These are phyloP conservation scores for Coelastrella sp. DNA, from an alignment of 139 green algal species.

Conservation along the genomic window DNA sequence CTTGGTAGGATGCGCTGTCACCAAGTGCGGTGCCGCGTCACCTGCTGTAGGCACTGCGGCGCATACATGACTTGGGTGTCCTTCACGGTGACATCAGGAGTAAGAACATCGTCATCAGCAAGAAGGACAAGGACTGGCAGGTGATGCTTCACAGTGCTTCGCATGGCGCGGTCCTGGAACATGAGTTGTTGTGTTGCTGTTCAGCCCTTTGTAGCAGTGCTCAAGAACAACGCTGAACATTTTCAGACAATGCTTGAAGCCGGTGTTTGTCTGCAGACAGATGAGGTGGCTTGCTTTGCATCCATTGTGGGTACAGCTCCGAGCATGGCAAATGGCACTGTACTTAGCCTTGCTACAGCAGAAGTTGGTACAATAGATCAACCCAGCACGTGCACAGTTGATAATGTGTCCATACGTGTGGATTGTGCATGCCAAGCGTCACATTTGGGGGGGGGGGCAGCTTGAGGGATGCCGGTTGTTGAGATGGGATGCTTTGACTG, in stretches of 20 bases:
- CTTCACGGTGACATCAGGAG: no score
- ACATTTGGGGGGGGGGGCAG: background rate
- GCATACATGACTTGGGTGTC: no score
- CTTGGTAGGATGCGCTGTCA: no score
- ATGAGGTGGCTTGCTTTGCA: background rate
- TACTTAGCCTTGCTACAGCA: background rate
- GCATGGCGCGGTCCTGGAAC: background rate
- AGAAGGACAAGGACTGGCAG: no score
- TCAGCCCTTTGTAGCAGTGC: no score
- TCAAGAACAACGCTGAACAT: background rate
- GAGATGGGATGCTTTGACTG: no score
- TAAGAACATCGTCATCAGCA: no score
- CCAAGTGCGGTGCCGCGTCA: no score
- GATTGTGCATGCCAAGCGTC: background rate
- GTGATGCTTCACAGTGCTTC: background rate
- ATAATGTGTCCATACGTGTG: background rate
- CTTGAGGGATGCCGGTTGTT: background rate
- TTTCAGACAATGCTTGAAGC: background rate
- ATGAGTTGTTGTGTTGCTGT: no score
- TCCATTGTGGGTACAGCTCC: background rate
- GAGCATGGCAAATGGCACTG: slow-evolving; percentile 5
- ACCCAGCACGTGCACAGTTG: background rate
- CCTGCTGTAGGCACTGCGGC: no score
- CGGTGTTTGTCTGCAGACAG: background rate
- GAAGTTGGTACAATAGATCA: no score